phyloP scores from a whole-genome alignment of 805 yeast genomes.

The Pichia nakasei region DNA sequence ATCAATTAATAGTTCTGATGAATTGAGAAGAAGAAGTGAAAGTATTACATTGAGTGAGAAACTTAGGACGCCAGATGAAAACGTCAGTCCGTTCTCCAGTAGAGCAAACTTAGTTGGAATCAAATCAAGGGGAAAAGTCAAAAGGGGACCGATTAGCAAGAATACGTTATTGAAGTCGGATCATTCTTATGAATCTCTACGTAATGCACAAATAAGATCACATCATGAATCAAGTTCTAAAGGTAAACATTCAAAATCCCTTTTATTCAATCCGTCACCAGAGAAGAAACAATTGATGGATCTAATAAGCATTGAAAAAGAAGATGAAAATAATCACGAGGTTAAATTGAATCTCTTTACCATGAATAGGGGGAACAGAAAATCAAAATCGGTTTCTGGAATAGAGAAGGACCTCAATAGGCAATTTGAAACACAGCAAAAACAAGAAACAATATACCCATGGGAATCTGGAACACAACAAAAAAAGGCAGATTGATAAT shows the following conservation, averaged over 20 bases:
- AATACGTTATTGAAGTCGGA: slow-evolving; percentile 1
- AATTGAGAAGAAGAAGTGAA: slow-evolving; percentile 2
- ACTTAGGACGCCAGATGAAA: slow-evolving; percentile 40
- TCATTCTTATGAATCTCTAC: slow-evolving; percentile 8
- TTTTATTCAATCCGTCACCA: not conserved
- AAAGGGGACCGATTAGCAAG: not conserved
- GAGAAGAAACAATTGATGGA: not conserved
- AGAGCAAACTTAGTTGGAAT: not conserved
- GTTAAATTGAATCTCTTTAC: no score
- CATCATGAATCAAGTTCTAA: not conserved
- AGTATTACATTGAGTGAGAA: slow-evolving; percentile 21
- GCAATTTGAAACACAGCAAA: no score
- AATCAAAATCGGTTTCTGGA: no score
- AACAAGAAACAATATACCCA: no score
- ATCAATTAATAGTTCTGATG: not conserved
- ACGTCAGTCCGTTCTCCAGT: not conserved
- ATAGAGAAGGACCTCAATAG: no score
- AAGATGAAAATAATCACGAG: no score
- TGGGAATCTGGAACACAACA: no score
- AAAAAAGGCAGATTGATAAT: no score
- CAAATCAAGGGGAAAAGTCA: not conserved
- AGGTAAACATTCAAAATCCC: slow-evolving; percentile 2
- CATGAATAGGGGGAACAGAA: no score
- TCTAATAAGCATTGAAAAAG: no score
- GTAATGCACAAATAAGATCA: not conserved